Conservation (phyloP, 2,329 filamentous ascomycete genomes). For the Talaromyces sp. region DNA sequence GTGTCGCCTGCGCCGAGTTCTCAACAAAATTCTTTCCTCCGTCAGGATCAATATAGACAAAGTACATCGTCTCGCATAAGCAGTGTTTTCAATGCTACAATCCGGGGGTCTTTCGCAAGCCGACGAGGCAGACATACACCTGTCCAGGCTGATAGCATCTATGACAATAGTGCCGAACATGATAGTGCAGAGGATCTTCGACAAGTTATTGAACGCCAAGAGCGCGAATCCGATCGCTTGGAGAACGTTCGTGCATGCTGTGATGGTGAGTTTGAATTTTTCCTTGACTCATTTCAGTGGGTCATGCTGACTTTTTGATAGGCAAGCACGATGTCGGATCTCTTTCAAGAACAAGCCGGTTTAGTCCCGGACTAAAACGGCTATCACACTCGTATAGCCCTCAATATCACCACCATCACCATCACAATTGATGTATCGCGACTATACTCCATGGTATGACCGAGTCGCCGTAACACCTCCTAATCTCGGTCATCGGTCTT, state of each 20-base stretch:
- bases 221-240: constrained; percentile 69
- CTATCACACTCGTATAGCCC: constrained; percentile 32
- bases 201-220: constrained; percentile 65
- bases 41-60: constrained; percentile 36
- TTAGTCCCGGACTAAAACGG: constrained; percentile 38
- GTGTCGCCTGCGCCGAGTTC: constrained; percentile 36
- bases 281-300: neutral
- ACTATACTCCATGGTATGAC: neutral
- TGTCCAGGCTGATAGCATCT: constrained; percentile 30
- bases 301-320: constrained; percentile 29
- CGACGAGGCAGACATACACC: constrained; percentile 40
- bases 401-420: constrained; percentile 11
- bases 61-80: constrained; percentile 47
- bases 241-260: constrained; percentile 97
- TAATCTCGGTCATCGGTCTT: constrained; percentile 15
- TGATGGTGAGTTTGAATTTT: constrained; percentile 66
- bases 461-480: neutral
- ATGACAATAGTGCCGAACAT: constrained; percentile 45
- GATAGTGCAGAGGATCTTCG: constrained; percentile 81
- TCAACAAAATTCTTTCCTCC: constrained; percentile 33
- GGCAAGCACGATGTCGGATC: constrained; percentile 68
- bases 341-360: constrained; percentile 40
- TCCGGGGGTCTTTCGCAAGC: constrained; percentile 51
- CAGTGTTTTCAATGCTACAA: constrained; percentile 46
- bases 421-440: constrained; percentile 6